Base-by-base conservation (phyloP, 1,139 yeast genomes). In the Pichiaceae sp. region DNA sequence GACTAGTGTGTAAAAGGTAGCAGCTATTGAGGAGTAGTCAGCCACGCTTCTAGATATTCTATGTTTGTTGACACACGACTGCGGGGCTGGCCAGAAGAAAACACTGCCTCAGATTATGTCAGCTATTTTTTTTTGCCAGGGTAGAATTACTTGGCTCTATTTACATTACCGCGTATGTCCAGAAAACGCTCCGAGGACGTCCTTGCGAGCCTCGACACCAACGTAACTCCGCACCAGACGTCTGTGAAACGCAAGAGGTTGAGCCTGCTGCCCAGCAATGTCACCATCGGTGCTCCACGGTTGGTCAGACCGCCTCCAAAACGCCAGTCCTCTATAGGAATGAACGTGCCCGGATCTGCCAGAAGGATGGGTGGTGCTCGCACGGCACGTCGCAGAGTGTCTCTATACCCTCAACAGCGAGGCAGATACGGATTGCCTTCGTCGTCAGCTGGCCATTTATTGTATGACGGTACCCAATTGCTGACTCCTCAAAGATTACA, bases 251-350 rank as follows among this genome's bases (percentile, higher is more conserved):
- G 53, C 23, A 47, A 49, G 31, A 43, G 59, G 31, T 38, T 54
- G 25, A 50, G 56, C 37, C 35, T 54, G 8, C 34, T 54, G 7
- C 53, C 56, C 5, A 46, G 46, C 27, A 46, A 45, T 34, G 45
- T 45, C 23, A 46, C 40, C 20, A 42, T 54, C 17, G 58, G 58
- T 3, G 56, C 56, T 3, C 57, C 58, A 17, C 33, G 55, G 24
- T 38, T 53, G 27, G 34, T 49, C 12, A 46, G 45, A 27, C 53
- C 46, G 24, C 16, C 42, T 43, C 2, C 38, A 46, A 33, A 42
- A 42, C 19, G 35, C 35, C 12, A 49, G 45, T 21, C 24, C 24
- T 21, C 24, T 7, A 7, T 7, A 7, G 24, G 24, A 21, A 7
- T 21, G 24, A 21, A n/a, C n/a, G n/a, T 21, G 9, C 24, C 24